Percentiles rank a stretch among this genome's conserved stretches.
Evolutionary conservation across 164 flowering plant species (phyloP).

Genomic region (Stephania cephalantha): DNA sequence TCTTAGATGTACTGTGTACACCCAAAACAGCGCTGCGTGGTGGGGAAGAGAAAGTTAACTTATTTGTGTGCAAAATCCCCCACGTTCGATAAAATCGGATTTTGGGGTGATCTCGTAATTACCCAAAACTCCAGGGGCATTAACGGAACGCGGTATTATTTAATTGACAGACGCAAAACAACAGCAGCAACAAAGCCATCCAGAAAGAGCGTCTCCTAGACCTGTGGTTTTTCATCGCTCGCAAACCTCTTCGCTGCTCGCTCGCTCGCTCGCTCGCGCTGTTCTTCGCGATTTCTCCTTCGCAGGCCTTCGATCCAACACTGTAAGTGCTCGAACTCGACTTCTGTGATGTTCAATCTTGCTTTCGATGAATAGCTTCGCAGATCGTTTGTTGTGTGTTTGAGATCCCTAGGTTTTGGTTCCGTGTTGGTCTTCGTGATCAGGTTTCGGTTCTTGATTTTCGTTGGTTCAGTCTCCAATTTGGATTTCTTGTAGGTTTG

Average conservation of each 20-base stretch:
- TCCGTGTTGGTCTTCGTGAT: not conserved
- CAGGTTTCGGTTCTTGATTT: not conserved
- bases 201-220: conserved; percentile 13
- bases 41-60: not conserved
- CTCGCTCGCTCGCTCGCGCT: not conserved
- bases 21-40: not conserved
- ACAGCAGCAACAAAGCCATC: conserved; percentile 16
- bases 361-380: not conserved
- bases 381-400: not conserved
- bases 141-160: conserved; percentile 9
- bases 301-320: conserved; percentile 12
- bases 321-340: conserved; percentile 14
- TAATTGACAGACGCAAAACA: conserved; percentile 10
- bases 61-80: not conserved
- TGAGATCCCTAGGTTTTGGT: not conserved
- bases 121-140: conserved; percentile 4
- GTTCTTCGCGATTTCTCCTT: conserved; percentile 4
- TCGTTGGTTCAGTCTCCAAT: not conserved
- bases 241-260: not conserved
- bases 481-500: not conserved
- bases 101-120: conserved; percentile 9
- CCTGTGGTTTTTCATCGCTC: conserved; percentile 16
- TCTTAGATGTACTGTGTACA: not conserved
- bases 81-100: conserved; percentile 4
- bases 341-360: not conserved